phyloP scores from a whole-genome alignment of 306 rosid genomes.

The Fragaria vesca region DNA sequence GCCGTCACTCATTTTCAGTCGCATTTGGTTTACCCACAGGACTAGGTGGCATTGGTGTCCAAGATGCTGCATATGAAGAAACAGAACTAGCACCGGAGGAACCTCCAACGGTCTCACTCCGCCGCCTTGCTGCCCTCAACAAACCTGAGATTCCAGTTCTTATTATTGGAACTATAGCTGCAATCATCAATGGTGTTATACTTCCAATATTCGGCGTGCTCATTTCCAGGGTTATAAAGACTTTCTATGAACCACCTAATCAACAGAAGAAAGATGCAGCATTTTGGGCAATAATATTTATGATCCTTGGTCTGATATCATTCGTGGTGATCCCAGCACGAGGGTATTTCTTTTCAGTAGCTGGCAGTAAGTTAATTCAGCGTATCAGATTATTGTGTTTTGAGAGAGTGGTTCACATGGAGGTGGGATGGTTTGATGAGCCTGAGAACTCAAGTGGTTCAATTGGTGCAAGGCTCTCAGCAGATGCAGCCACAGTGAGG shows the following conservation, averaged over 20 bases:
- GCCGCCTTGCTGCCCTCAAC: constrained; percentile 80
- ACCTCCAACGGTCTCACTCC: constrained; percentile 45
- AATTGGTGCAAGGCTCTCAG: constrained; percentile 79
- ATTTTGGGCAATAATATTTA: constrained; percentile 71
- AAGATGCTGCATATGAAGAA: constrained; percentile 38
- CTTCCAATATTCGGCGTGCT: constrained; percentile 64
- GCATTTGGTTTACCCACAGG: constrained; percentile 73
- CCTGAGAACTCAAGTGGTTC: constrained; percentile 76
- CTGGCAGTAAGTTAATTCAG: constrained; percentile 73
- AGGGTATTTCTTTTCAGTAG: constrained; percentile 63
- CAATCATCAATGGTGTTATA: constrained; percentile 52
- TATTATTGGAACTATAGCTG: constrained; percentile 58
- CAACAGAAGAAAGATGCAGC: constrained; percentile 58
- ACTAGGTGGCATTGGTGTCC: constrained; percentile 15
- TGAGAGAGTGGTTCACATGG: constrained; percentile 74
- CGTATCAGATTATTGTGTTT: constrained; percentile 70
- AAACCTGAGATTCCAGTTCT: constrained; percentile 86
- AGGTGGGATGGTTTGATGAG: constrained; percentile 86
- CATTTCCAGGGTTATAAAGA: constrained; percentile 58
- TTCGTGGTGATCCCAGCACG: constrained; percentile 44
- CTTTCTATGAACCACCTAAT: constrained; percentile 54
- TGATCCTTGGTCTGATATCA: constrained; percentile 51
- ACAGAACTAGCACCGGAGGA: constrained; percentile 27
- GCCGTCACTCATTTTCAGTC: constrained; percentile 69
- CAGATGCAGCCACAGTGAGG: constrained; percentile 79